Conservation (phyloP, 768 basidiomycete species). For the Suillus brevipes region DNA sequence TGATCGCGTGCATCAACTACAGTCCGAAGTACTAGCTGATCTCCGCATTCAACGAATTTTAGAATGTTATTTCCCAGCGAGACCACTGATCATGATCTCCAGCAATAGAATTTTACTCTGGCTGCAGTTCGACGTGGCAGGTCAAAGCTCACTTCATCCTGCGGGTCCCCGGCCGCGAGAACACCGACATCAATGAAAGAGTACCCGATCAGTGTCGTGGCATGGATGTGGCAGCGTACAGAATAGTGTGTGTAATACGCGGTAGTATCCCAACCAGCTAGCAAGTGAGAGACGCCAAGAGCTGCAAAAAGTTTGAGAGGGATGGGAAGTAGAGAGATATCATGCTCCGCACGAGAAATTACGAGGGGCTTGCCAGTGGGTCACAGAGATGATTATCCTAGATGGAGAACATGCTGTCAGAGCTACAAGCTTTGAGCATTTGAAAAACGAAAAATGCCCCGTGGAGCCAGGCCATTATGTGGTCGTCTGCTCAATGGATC, state of each 20-base stretch:
- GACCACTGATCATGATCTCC: neutral
- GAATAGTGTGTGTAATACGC: neutral
- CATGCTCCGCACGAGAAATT: neutral
- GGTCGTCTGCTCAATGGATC: neutral
- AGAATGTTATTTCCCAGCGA: neutral
- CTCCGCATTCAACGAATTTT: neutral
- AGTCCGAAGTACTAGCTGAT: too few species aligned
- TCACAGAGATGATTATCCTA: neutral
- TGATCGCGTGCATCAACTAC: neutral
- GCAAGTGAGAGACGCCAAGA: neutral
- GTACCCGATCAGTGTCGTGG: neutral
- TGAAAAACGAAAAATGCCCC: neutral
- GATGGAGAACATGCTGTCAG: neutral
- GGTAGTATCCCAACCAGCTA: neutral
- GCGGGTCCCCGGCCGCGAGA: too few species aligned
- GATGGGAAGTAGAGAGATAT: neutral
- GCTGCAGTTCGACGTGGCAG: neutral
- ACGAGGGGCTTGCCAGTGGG: neutral
- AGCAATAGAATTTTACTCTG: neutral
- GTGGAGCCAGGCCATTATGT: neutral
- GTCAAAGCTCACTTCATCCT: neutral
- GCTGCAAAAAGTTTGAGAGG: neutral
- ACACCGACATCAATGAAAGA: neutral
- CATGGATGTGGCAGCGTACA: neutral
- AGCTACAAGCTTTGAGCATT: neutral